Evolutionary conservation across 2,329 filamentous ascomycete species (phyloP).

Genomic region (Fusarium xylarioides): DNA sequence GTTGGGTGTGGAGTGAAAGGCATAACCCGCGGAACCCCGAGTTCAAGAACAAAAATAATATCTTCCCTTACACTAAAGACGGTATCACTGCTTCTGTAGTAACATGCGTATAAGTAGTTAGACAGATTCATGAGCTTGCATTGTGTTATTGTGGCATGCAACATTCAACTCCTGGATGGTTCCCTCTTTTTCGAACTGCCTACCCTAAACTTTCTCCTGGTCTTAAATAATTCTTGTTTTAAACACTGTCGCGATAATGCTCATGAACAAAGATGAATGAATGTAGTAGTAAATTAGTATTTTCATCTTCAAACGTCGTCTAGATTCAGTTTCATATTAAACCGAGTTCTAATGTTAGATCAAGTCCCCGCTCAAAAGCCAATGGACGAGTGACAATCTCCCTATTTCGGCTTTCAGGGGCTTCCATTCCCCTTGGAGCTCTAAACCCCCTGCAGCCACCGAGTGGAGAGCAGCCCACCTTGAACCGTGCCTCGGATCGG

Average conservation of each 20-base stretch:
- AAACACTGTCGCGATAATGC: too few species aligned
- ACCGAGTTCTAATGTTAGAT: neutral
- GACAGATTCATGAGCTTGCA: neutral
- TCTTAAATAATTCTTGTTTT: neutral
- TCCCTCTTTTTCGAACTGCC: neutral
- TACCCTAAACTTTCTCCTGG: neutral
- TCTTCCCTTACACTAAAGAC: neutral
- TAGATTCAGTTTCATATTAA: neutral
- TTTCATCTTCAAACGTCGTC: neutral
- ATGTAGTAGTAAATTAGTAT: neutral
- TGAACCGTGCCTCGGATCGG: conserved; percentile 25
- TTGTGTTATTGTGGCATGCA: neutral
- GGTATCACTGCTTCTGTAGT: neutral
- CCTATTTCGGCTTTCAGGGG: conserved; percentile 38
- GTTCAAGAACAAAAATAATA: neutral
- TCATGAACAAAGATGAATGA: neutral
- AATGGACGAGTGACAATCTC: conserved; percentile 28
- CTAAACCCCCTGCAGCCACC: conserved; percentile 21
- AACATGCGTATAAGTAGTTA: neutral
- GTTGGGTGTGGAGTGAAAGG: neutral
- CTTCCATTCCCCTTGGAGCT: conserved; percentile 10
- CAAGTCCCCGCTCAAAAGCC: neutral
- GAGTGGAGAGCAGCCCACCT: conserved; percentile 16
- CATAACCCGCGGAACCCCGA: neutral
- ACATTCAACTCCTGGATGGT: neutral